phyloP scores from a whole-genome alignment of 768 basidiomycete genomes.

The Hypsizygus marmoreus region DNA sequence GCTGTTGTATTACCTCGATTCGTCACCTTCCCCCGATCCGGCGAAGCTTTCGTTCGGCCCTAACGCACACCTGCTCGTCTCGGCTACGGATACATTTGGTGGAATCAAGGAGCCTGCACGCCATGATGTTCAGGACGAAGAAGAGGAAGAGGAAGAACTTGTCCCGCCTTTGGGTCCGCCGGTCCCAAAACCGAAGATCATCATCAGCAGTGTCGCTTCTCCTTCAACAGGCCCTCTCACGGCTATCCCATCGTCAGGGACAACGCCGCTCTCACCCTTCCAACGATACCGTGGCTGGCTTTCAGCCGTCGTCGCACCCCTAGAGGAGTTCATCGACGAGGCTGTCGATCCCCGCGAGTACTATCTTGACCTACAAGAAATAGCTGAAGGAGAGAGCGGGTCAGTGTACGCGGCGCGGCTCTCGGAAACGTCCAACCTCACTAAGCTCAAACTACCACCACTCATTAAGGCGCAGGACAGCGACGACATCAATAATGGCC shows the following conservation, averaged over 20 bases:
- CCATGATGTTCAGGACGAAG: conserved; percentile 26
- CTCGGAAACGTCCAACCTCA: conserved; percentile 6
- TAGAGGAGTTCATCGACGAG: conserved; percentile 66
- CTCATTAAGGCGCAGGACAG: conserved; percentile 39
- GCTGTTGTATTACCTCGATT: conserved; percentile 39
- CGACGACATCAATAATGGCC: conserved; percentile 33
- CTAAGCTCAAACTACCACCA: conserved; percentile 41
- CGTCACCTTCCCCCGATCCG: conserved; percentile 28
- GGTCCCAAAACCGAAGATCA: conserved; percentile 33
- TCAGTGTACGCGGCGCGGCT: conserved; percentile 58
- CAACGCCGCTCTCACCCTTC: conserved; percentile 43
- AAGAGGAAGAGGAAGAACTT: conserved; percentile 28
- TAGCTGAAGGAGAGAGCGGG: conserved; percentile 84
- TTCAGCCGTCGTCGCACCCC: conserved; percentile 56
- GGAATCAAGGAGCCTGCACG: conserved; percentile 22
- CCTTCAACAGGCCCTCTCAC: conserved; percentile 29
- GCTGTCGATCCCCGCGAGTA: conserved; percentile 60
- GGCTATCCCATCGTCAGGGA: conserved; percentile 32
- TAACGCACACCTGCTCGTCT: conserved; percentile 24
- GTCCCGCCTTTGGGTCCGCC: conserved; percentile 14
- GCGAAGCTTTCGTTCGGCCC: conserved; percentile 23
- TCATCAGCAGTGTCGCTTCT: conserved; percentile 31
- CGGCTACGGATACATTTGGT: conserved; percentile 40
- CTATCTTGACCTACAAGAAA: conserved; percentile 71
- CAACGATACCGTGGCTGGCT: conserved; percentile 66